Percentiles rank a stretch among this genome's conserved stretches.
These are phyloP conservation scores for Pythium periplocum DNA, from an alignment of 352 stramenopile genomes.

Conservation along the genomic window DNA sequence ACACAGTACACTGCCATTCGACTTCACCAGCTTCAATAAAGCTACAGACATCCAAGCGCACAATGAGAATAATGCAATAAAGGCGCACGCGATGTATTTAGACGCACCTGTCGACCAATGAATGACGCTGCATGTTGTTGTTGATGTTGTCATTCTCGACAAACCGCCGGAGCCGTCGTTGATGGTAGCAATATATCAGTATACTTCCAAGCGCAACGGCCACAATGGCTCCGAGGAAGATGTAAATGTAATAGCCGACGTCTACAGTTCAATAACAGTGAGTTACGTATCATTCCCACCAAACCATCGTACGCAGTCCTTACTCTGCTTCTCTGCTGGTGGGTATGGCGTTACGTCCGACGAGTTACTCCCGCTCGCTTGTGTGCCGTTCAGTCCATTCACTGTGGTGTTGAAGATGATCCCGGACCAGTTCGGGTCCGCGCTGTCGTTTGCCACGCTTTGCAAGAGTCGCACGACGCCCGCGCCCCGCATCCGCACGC, in stretches of 20 bases:
- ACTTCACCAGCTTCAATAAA: slow-evolving; percentile 61
- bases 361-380: no score
- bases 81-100: not conserved
- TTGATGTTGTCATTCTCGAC: slow-evolving; percentile 66
- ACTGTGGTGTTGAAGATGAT: no score
- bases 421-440: no score
- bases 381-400: no score
- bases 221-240: slow-evolving; percentile 65
- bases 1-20: slow-evolving; percentile 81
- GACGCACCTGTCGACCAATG: slow-evolving; percentile 58
- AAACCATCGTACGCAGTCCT: not conserved
- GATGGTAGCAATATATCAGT: slow-evolving; percentile 62
- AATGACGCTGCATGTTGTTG: slow-evolving; percentile 87
- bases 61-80: not conserved
- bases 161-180: slow-evolving; percentile 48
- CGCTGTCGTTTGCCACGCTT: no score
- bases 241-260: slow-evolving; percentile 65
- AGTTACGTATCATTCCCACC: not conserved
- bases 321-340: no score
- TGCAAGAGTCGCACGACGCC: no score
- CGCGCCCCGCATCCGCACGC: no score
- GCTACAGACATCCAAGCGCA: slow-evolving; percentile 16
- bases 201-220: slow-evolving; percentile 31
- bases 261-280: slow-evolving; percentile 10
- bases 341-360: no score